Evolutionary conservation across 192 early-diverging fungal genomes (phyloP).

Genomic region (Backusella psychrophila): DNA sequence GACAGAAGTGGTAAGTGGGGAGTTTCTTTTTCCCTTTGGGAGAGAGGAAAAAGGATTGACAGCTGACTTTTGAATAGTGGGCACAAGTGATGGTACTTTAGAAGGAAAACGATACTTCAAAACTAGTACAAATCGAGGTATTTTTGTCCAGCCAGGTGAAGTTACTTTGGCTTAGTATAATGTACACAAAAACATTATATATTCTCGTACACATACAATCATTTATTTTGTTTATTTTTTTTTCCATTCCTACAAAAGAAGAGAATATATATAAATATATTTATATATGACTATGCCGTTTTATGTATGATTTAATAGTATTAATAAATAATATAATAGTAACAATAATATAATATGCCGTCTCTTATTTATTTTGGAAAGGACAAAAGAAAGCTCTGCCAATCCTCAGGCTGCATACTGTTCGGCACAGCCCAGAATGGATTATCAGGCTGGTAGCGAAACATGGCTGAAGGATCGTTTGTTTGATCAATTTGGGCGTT

Average conservation of each 20-base stretch:
- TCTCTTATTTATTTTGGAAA: background rate
- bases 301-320: background rate
- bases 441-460: conserved; percentile 1
- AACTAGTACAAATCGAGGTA: conserved; percentile 18
- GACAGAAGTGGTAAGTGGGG: conserved; percentile 17
- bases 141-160: conserved; percentile 18
- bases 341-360: background rate
- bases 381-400: background rate
- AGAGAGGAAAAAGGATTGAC: background rate
- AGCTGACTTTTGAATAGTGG: conserved; percentile 8
- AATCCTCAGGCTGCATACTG: conserved; percentile 1
- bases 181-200: too few species aligned
- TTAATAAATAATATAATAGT: conserved; percentile 1
- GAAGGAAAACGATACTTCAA: conserved; percentile 19
- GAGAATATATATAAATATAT: background rate
- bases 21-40: background rate
- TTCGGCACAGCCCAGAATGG: conserved; percentile 10
- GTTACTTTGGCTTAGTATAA: conserved; percentile 12
- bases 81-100: conserved; percentile 25
- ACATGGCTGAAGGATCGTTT: background rate
- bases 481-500: background rate
- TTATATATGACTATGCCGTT: background rate
- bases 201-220: too few species aligned
- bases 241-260: background rate
- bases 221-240: background rate